Base-by-base conservation (phyloP, 352 stramenopile species). In the Phytophthora syringae region DNA sequence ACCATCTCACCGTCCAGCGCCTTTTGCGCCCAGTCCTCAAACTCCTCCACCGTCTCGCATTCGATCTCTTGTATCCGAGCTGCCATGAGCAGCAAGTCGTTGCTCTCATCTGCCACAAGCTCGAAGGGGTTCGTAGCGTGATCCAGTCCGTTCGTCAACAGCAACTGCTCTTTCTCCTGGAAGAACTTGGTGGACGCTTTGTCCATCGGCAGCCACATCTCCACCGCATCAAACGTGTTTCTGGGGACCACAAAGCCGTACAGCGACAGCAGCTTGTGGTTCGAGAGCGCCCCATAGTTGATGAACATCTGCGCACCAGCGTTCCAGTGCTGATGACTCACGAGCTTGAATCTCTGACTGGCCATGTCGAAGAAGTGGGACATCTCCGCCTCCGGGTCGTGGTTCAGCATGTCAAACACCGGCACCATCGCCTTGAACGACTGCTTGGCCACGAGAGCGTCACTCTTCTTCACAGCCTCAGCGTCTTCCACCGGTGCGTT, bases 361-460 rank as follows among this genome's bases (percentile, higher is more conserved):
- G 74, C 52, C 25, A 72, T 45, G 52, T 95, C 85, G 60, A 82
- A 87, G 24, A 77, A 82, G 65, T 95, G 86, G 4, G 67, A 80
- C 77, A 93, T 88, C 60, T 92, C 79, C 10, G 83, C 86, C 54
- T 81, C 71, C 10, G 84, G 82, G 61, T 92, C 78, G 64, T 95
- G 84, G 67, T 95, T 95, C 49, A 95, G 71, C 84, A 95, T 93
- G 67, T 95, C 86, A 40, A 95, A 95, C 22, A 95, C 86, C 0
- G 86, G 86, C 10, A 90, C 80, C 86, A 95, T 95, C 4, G 81
- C 84, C 64, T 95, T 95, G 51, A 89, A 71, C 20, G 63, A 64
- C 50, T 73, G 56, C 32, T 79, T 80, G 16, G 58, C 49, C n/a
- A 54, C 53, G 3, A 52, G 42, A 6, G 30, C 24, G 1, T 21